Evolutionary conservation across 805 yeast genomes (phyloP).

Genomic region (Hanseniaspora lindneri): DNA sequence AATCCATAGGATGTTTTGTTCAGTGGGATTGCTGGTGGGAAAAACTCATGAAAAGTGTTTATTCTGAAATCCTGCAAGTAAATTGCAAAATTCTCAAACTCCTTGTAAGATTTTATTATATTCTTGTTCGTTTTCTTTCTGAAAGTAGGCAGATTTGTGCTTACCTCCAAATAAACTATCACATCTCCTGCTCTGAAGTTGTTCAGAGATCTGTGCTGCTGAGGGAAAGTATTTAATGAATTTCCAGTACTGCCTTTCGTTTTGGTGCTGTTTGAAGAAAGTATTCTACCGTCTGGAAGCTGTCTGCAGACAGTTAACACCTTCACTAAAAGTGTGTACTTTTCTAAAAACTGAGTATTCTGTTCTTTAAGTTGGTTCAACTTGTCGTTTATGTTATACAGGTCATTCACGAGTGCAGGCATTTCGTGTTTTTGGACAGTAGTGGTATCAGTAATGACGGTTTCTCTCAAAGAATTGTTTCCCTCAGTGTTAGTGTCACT

Average conservation of each 20-base stretch:
- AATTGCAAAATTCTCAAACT: conserved; percentile 61
- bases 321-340: conserved; percentile 39
- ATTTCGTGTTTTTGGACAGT: too few species aligned
- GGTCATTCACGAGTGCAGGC: not conserved
- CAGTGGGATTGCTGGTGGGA: conserved; percentile 78
- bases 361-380: conserved; percentile 17
- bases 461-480: too few species aligned
- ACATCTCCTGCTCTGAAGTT: conserved; percentile 13
- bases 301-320: conserved; percentile 38
- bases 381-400: conserved; percentile 14
- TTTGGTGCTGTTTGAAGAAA: not conserved
- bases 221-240: not conserved
- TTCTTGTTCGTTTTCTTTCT: conserved; percentile 60
- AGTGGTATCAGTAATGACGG: too few species aligned
- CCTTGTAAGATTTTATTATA: conserved; percentile 68
- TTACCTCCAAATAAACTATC: conserved; percentile 9
- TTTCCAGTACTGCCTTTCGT: not conserved
- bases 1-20: conserved; percentile 66
- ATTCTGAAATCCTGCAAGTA: conserved; percentile 57
- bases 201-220: conserved; percentile 3
- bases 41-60: conserved; percentile 57
- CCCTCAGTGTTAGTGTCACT: too few species aligned
- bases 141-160: conserved; percentile 61
- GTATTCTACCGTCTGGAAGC: conserved; percentile 11
- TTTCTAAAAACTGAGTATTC: conserved; percentile 15